A percentile compares a stretch with the other conserved stretches of the same genome.
phyloP scores from a whole-genome alignment of 2,329 filamentous ascomycete species.

The Rhynchosporium agropyri region DNA sequence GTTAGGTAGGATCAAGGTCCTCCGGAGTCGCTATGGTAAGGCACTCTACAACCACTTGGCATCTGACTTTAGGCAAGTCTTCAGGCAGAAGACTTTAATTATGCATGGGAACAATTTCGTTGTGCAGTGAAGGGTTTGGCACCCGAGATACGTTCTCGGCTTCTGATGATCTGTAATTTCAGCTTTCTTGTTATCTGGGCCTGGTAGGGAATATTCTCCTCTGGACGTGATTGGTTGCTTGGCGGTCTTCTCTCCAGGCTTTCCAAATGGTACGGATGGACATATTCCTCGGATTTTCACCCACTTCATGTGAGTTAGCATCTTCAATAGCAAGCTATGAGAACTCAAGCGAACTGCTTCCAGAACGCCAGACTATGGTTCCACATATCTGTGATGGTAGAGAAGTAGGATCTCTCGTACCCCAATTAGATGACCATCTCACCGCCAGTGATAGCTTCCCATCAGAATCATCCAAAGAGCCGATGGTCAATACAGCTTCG shows the following conservation, averaged over 20 bases:
- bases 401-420: constrained; percentile 52
- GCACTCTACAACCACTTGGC: constrained; percentile 53
- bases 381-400: constrained; percentile 54
- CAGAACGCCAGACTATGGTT: too few relatives aligned
- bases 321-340: too few relatives aligned
- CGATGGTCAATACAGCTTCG: constrained; percentile 55
- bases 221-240: too few relatives aligned
- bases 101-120: not conserved
- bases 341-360: too few relatives aligned
- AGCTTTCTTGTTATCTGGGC: not conserved
- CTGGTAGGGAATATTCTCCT: constrained; percentile 13
- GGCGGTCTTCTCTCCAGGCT: too few relatives aligned
- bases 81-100: constrained; percentile 32
- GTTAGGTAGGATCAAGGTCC: constrained; percentile 37
- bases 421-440: constrained; percentile 59
- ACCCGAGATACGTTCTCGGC: constrained; percentile 11
- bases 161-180: constrained; percentile 1
- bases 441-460: constrained; percentile 60
- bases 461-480: constrained; percentile 61
- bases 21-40: constrained; percentile 51
- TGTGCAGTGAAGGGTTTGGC: not conserved
- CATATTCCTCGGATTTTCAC: constrained; percentile 49
- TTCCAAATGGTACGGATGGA: not conserved
- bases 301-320: constrained; percentile 45
- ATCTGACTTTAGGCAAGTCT: constrained; percentile 46